phyloP scores from a whole-genome alignment of 495 filamentous ascomycete species.

The Pyrenopolyporus hunteri region DNA sequence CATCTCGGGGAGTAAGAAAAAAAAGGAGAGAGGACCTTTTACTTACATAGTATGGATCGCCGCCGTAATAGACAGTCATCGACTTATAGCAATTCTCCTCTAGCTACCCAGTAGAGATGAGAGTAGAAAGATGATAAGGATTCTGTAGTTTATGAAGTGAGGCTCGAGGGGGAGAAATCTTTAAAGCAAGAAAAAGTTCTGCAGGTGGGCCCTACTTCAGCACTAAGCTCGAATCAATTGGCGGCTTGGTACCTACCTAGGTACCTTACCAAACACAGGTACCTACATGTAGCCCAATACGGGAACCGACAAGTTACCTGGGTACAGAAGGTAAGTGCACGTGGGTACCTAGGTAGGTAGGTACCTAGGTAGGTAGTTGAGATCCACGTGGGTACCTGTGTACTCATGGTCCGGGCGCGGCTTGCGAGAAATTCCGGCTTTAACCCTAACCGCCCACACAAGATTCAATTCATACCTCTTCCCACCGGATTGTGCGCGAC shows the following conservation, averaged over 20 bases:
- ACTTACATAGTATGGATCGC: too few species aligned
- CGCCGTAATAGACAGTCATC: too few species aligned
- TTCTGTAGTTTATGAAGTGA: too few species aligned
- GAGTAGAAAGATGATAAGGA: background rate
- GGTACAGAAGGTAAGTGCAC: too few species aligned
- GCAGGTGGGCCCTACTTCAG: background rate
- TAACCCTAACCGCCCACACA: conserved; percentile 41
- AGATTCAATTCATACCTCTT: conserved; percentile 36
- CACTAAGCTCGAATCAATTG: background rate
- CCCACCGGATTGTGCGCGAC: conserved; percentile 24
- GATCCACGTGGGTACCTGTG: background rate
- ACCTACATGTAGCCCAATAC: too few species aligned
- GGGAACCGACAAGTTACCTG: too few species aligned
- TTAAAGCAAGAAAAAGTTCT: conserved; percentile 21
- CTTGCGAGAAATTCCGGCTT: conserved; percentile 26
- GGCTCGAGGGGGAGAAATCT: conserved; percentile 4
- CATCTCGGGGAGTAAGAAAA: background rate
- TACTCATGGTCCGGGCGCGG: conserved; percentile 25
- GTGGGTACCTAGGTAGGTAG: too few species aligned
- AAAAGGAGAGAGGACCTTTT: background rate
- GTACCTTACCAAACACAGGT: too few species aligned
- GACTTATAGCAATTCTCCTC: background rate
- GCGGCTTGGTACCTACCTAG: too few species aligned
- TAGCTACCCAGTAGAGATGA: background rate
- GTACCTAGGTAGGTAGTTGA: too few species aligned